These are phyloP conservation scores for Psidium guajava DNA, from an alignment of 345 rosid genomes.

Conservation along the genomic window DNA sequence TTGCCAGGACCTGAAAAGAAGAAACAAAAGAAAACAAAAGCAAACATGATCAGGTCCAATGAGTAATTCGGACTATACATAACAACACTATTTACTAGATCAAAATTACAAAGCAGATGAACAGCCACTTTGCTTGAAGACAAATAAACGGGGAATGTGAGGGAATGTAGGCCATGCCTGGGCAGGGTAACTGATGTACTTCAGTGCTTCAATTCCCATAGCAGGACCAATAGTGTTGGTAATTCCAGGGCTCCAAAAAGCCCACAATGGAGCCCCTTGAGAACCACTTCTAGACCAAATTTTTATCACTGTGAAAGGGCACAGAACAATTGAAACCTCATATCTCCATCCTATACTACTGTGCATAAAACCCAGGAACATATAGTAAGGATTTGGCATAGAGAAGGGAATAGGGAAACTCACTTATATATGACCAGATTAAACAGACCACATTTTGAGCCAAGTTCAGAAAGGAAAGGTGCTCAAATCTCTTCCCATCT, in stretches of 20 bases:
- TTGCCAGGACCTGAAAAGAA: conserved; percentile 66
- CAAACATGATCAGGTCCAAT: neutral
- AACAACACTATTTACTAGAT: neutral
- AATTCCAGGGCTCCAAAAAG: conserved; percentile 95
- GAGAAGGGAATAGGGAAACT: conserved; percentile 10
- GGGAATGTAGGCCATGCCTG: conserved; percentile 39
- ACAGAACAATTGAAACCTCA: neutral
- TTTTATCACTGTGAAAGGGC: conserved; percentile 52
- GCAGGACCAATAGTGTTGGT: conserved; percentile 98
- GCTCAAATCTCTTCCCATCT: conserved; percentile 83
- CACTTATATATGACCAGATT: conserved; percentile 84
- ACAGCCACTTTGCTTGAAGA: neutral
- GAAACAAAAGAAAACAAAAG: conserved; percentile 1
- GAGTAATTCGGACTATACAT: neutral
- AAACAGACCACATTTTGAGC: conserved; percentile 86
- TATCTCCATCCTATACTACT: neutral
- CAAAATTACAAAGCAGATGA: neutral
- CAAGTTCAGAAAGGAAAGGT: conserved; percentile 79
- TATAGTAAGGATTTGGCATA: neutral
- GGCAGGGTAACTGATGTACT: conserved; percentile 96
- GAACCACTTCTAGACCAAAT: conserved; percentile 58
- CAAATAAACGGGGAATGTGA: neutral
- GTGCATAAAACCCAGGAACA: neutral
- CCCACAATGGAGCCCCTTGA: conserved; percentile 92
- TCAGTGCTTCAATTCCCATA: conserved; percentile 94